phyloP scores from a whole-genome alignment of 305 asterid genomes.

The Solanum chacoense region DNA sequence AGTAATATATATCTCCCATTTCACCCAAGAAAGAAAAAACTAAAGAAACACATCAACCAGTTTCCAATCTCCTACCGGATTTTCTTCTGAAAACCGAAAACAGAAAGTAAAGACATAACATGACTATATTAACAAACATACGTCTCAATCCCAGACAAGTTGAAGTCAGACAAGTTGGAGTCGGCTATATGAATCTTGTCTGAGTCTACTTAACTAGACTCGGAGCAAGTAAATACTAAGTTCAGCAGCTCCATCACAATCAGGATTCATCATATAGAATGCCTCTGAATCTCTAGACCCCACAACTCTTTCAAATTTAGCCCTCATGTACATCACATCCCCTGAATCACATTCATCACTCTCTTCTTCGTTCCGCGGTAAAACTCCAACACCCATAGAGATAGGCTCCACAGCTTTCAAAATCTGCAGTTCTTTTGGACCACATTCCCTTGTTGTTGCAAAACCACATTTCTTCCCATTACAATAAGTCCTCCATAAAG shows the following conservation, averaged over 20 bases:
- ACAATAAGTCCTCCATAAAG: constrained; percentile 41
- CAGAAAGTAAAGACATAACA: neutral
- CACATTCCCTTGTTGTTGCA: constrained; percentile 34
- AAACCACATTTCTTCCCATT: constrained; percentile 40
- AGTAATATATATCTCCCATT: neutral
- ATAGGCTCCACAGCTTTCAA: constrained; percentile 49
- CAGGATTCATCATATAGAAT: constrained; percentile 56
- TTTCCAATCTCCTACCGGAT: neutral
- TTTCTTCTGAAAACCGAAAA: neutral
- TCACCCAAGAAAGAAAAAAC: neutral
- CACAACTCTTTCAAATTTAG: constrained; percentile 48
- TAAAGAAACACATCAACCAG: neutral
- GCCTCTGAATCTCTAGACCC: constrained; percentile 55
- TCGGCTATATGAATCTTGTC: neutral
- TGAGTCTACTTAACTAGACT: constrained; percentile 6
- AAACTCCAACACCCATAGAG: constrained; percentile 50
- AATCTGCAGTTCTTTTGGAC: constrained; percentile 29
- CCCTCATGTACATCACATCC: constrained; percentile 55
- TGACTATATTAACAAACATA: neutral
- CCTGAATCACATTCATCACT: constrained; percentile 7
- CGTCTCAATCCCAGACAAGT: neutral
- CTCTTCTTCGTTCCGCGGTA: constrained; percentile 11
- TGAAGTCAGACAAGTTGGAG: neutral
- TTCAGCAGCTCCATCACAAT: constrained; percentile 44
- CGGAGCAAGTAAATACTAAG: constrained; percentile 48